Evolutionary conservation across 1,284 basidiomycete species (phyloP).

Genomic region (Trametes pubescens): DNA sequence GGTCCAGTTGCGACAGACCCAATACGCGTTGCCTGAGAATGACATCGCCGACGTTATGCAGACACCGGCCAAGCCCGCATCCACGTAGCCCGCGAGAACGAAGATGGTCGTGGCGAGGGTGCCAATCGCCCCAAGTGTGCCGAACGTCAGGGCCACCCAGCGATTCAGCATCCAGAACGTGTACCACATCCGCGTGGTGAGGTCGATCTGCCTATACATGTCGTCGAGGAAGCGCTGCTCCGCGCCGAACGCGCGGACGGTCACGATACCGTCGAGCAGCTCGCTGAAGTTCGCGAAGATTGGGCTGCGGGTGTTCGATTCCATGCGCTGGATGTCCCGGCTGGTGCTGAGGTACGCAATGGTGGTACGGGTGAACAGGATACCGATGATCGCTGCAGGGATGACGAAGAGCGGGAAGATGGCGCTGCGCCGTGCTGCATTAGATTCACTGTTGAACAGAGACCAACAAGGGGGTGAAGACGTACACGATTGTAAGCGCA

Average conservation of each 20-base stretch:
- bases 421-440: slow-evolving; percentile 44
- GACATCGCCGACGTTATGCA: slow-evolving; percentile 85
- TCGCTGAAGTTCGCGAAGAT: slow-evolving; percentile 85
- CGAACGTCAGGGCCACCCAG: slow-evolving; percentile 82
- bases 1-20: slow-evolving; percentile 71
- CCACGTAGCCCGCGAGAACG: slow-evolving; percentile 72
- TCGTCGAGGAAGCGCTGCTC: slow-evolving; percentile 82
- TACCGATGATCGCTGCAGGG: slow-evolving; percentile 72
- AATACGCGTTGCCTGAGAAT: slow-evolving; percentile 68
- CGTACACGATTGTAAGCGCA: slow-evolving; percentile 67
- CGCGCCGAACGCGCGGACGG: slow-evolving; percentile 88
- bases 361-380: slow-evolving; percentile 67
- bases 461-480: background rate
- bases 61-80: slow-evolving; percentile 82
- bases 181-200: slow-evolving; percentile 80
- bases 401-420: slow-evolving; percentile 80
- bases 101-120: slow-evolving; percentile 80
- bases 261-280: slow-evolving; percentile 80
- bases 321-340: slow-evolving; percentile 81
- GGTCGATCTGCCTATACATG: slow-evolving; percentile 71
- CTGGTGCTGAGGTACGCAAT: slow-evolving; percentile 80
- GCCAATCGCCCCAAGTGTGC: slow-evolving; percentile 68
- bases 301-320: slow-evolving; percentile 75
- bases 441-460: background rate
- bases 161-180: slow-evolving; percentile 84